Evolutionary conservation across 306 rosid species (phyloP), one percentile per base, ranked within the genome.

Genomic region (Trifolium subterraneum): DNA sequence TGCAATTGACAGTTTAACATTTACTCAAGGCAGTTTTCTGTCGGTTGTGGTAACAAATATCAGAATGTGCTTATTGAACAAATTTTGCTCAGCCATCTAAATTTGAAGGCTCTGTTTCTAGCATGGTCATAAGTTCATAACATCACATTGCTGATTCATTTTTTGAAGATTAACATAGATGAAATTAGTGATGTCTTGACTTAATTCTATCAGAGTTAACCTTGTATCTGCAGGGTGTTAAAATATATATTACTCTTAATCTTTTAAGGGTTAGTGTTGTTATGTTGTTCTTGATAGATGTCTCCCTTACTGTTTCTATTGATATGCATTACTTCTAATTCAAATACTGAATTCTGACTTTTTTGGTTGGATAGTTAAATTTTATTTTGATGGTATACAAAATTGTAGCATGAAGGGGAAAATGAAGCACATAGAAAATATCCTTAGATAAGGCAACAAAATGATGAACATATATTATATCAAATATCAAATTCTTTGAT

Each of bases 161-260:
- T 69, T 51, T 54, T 70, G 50, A 58, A 44, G 51, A 39, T 19
- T 36, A 70, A 67, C 56, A 8, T 70, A 31, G 64, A 70, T 55
- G 68, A 15, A 41, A 55, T 55, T 61, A 35, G 22, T 70, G 55
- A 12, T 74, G 68, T 80, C 36, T 56, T 70, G 64, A 66, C 19
- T 61, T 42, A 47, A 63, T 75, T 76, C 65, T n/a, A 38, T 48
- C 59, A 66, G 47, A 58, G 18, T 47, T 10, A 63, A 71, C 25
- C 42, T 50, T 44, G n/a, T 44, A 44, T 42, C 18, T 59, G 63
- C 64, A 66, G 48, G 75, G 25, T 44, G 82, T 79, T 72, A 55
- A 60, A 19, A 73, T 68, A 8, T 36, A 31, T 31, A 31, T 31
- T n/a, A n/a, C n/a, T n/a, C n/a, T n/a, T n/a, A n/a, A n/a, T n/a